phyloP scores from a whole-genome alignment of 73 alveolate species.

The Paramecium sexaurelia region DNA sequence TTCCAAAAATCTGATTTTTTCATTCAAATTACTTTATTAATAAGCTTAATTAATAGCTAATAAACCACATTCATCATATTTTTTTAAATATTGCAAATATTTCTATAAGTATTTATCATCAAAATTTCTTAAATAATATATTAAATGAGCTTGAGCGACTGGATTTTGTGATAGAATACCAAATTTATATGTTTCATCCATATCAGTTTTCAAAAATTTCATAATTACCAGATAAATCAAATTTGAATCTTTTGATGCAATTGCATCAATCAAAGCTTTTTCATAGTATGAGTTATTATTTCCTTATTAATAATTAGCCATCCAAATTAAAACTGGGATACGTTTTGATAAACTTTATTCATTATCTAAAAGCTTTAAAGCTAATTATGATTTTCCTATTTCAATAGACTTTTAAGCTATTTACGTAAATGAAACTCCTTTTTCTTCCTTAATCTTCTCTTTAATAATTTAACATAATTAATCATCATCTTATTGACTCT shows the following conservation, averaged over 20 bases:
- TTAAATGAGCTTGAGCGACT: not conserved
- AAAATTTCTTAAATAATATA: conserved; percentile 33
- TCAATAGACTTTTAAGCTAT: conserved; percentile 71
- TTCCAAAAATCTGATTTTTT: not conserved
- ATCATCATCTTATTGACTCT: conserved; percentile 55
- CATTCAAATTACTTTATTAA: not conserved
- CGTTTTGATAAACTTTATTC: conserved; percentile 69
- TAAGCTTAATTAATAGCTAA: conserved; percentile 37
- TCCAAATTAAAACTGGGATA: conserved; percentile 71
- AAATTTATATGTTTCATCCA: conserved; percentile 50
- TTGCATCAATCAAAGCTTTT: conserved; percentile 67
- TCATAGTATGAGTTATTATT: conserved; percentile 60
- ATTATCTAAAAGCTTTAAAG: conserved; percentile 64
- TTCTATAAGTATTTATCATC: conserved; percentile 37
- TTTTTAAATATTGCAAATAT: conserved; percentile 17
- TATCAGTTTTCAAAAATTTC: conserved; percentile 54
- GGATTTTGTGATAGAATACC: conserved; percentile 40
- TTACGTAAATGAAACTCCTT: conserved; percentile 65
- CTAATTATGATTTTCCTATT: conserved; percentile 69
- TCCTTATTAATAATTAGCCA: conserved; percentile 66
- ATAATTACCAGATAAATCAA: conserved; percentile 64
- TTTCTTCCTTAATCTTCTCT: conserved; percentile 60
- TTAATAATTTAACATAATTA: conserved; percentile 56
- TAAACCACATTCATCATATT: conserved; percentile 60
- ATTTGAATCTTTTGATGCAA: conserved; percentile 68